phyloP scores from a whole-genome alignment of 2,329 filamentous ascomycete species.

The Myriosclerotinia duriaeana region DNA sequence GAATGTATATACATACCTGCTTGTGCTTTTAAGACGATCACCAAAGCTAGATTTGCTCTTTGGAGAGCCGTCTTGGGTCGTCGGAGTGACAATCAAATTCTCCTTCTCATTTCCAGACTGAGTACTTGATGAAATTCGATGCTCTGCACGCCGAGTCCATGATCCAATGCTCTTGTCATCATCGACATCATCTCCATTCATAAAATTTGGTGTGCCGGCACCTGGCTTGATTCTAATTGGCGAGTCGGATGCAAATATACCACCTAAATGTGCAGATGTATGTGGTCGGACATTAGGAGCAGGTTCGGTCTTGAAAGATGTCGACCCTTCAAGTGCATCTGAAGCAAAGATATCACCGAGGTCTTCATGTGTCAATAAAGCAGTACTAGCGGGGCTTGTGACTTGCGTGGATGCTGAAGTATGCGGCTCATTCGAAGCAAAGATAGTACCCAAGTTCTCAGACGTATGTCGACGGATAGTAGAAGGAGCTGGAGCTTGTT shows the following conservation, averaged over 20 bases:
- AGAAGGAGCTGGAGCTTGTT: not conserved
- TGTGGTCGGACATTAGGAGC: not conserved
- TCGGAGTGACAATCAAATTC: slow-evolving; percentile 24
- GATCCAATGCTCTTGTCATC: slow-evolving; percentile 6
- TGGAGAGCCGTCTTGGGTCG: slow-evolving; percentile 26
- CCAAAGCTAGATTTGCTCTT: slow-evolving; percentile 28
- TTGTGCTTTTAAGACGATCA: slow-evolving; percentile 34
- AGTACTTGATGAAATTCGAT: slow-evolving; percentile 7
- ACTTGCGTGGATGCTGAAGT: not conserved
- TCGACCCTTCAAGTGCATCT: not conserved
- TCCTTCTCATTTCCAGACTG: slow-evolving; percentile 12
- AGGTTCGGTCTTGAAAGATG: not conserved
- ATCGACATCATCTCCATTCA: slow-evolving; percentile 9
- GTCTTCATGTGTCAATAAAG: not conserved
- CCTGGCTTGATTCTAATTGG: not conserved
- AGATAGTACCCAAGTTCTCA: not conserved
- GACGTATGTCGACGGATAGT: not conserved
- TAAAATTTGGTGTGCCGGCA: slow-evolving; percentile 1
- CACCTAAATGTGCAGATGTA: slow-evolving; percentile 12
- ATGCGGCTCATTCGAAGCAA: not conserved
- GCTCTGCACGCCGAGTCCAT: slow-evolving; percentile 7
- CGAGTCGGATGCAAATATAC: slow-evolving; percentile 4
- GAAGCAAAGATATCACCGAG: slow-evolving; percentile 6
- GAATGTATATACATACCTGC: slow-evolving; percentile 31
- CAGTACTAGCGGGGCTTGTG: not conserved